Base-by-base conservation (phyloP, 371 early-diverging fungal species). In the Syncephalastrum sp. region DNA sequence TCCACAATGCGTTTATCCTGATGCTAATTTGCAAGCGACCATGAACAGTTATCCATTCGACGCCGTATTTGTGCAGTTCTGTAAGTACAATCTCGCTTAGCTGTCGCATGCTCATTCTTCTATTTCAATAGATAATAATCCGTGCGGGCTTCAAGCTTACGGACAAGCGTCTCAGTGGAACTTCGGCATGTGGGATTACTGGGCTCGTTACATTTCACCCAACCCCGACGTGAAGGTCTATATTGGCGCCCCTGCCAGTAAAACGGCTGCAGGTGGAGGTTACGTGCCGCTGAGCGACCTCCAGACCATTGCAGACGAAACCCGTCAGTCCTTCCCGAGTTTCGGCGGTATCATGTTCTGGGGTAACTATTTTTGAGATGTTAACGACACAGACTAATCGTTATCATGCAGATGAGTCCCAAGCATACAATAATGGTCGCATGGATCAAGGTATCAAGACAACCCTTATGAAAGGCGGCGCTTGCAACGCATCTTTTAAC, bases 1-100 rank as follows among this genome's bases (percentile, higher is more conserved):
- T 5, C 91, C 91, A 3, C 89, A 90, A 59, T 89, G 91, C 54
- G 85, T 82, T 0, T 91, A 75, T 60, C 90, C 89, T 13, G 91
- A 89, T 56, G 69, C 74, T 1, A 82, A 81, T 14, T 67, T 89
- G 21, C 77, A 77, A 15, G 49, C 67, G 0, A 74, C 83, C 0
- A 62, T 88, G 12, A 82, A 82, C 54, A 47, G 33, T 5, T 77
- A 75, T 3, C 80, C 84, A 63, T 77, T 91, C 49, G 91, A 91
- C 67, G 76, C 86, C 64, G 74, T 90, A 12, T 86, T 71, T 57
- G 84, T 88, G 5, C 90, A 90, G 63, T 90, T 87, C 64, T 90
- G 77, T 77, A 69, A 64, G 68, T 61, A 5, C n/a, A 3, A 2
- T 42, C 0, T 8, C 19, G 3, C 13, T 10, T 47, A 19, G 13